phyloP scores from a whole-genome alignment of 2,329 filamentous ascomycete genomes.

The Colletotrichum eleusines region DNA sequence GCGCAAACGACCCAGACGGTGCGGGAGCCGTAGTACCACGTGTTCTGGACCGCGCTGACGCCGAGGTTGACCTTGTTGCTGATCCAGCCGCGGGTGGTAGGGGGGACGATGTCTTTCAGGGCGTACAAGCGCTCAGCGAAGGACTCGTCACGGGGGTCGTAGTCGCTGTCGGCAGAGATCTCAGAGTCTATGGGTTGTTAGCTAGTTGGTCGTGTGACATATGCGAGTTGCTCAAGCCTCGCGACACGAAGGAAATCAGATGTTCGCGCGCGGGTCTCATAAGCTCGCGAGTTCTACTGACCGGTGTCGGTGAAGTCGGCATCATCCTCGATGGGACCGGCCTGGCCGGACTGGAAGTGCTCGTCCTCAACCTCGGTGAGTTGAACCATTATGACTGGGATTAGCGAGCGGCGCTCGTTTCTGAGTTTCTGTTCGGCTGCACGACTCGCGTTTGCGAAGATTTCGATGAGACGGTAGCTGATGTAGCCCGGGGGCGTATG shows the following conservation, averaged over 20 bases:
- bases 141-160: slow-evolving; percentile 68
- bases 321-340: slow-evolving; percentile 82
- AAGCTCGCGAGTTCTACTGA: slow-evolving; percentile 58
- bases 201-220: slow-evolving; percentile 28
- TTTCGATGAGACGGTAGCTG: slow-evolving; percentile 15
- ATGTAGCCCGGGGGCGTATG: slow-evolving; percentile 27
- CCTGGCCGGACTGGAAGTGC: slow-evolving; percentile 82
- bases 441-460: slow-evolving; percentile 3
- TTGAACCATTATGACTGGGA: slow-evolving; percentile 81
- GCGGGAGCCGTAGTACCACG: slow-evolving; percentile 78
- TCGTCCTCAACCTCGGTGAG: slow-evolving; percentile 97
- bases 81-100: slow-evolving; percentile 77
- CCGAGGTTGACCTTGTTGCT: slow-evolving; percentile 69
- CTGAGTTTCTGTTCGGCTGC: slow-evolving; percentile 3
- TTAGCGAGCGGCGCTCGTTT: slow-evolving; percentile 13
- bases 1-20: slow-evolving; percentile 92
- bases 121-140: slow-evolving; percentile 78
- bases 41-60: slow-evolving; percentile 63
- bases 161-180: slow-evolving; percentile 84
- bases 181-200: slow-evolving; percentile 72
- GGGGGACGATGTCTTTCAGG: slow-evolving; percentile 81
- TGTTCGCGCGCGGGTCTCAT: neutral
- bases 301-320: slow-evolving; percentile 96
- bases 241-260: neutral
- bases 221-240: slow-evolving; percentile 8